A percentile compares a stretch with the other conserved stretches of the same genome.
Conservation (phyloP, 352 stramenopile species). For the Peronospora belbahrii region DNA sequence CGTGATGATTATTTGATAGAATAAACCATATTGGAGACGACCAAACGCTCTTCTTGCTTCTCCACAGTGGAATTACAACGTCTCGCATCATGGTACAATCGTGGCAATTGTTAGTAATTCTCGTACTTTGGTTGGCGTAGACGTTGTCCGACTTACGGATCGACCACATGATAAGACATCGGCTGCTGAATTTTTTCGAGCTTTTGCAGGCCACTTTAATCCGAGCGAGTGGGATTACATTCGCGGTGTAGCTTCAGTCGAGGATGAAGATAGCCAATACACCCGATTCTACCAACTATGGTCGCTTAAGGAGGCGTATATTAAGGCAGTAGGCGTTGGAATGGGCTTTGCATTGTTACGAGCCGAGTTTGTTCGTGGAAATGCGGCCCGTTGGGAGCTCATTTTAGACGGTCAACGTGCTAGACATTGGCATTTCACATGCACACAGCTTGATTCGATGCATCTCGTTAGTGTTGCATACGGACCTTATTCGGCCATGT, state of each 20-base stretch:
- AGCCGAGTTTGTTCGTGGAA: constrained; percentile 33
- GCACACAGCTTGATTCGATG: constrained; percentile 18
- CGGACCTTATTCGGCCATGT: constrained; percentile 37
- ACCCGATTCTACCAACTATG: constrained; percentile 58
- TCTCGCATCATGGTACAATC: constrained; percentile 65
- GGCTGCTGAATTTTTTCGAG: constrained; percentile 43
- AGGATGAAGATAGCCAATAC: constrained; percentile 25
- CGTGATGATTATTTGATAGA: constrained; percentile 16
- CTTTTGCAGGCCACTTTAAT: constrained; percentile 55
- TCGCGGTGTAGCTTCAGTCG: not conserved
- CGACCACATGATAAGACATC: constrained; percentile 25
- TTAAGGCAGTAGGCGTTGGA: constrained; percentile 66
- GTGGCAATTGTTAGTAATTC: constrained; percentile 53
- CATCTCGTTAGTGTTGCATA: constrained; percentile 45
- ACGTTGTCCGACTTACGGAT: constrained; percentile 55
- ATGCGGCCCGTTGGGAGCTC: constrained; percentile 25
- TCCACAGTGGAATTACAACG: constrained; percentile 69
- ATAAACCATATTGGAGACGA: constrained; percentile 57
- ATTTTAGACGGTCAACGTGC: constrained; percentile 32
- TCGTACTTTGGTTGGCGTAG: constrained; percentile 46
- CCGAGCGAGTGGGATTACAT: constrained; percentile 55
- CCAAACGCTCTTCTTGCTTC: not conserved
- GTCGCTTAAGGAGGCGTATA: constrained; percentile 74
- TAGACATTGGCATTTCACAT: constrained; percentile 39
- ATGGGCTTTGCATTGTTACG: constrained; percentile 52